These are phyloP conservation scores for Pneumocystis murina DNA, from an alignment of 1,139 yeast species.

Conservation along the genomic window DNA sequence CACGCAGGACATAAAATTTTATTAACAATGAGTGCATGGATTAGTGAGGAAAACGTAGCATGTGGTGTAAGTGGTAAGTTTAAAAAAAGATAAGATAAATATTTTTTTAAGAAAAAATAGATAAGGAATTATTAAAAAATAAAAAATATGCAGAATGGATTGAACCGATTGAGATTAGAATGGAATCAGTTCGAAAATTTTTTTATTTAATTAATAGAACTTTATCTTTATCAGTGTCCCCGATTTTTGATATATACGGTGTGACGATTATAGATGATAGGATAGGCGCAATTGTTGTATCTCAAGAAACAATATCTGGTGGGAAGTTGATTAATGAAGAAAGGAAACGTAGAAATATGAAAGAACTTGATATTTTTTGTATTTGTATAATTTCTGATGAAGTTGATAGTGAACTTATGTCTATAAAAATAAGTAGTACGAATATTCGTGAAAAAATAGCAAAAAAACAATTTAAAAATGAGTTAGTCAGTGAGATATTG, in stretches of 20 bases:
- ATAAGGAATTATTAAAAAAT: conserved; percentile 53
- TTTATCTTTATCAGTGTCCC: conserved; percentile 33
- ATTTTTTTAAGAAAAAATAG: conserved; percentile 1
- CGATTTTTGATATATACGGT: conserved; percentile 79
- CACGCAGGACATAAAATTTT: conserved; percentile 92
- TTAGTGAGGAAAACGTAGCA: conserved; percentile 42
- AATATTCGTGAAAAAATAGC: conserved; percentile 26
- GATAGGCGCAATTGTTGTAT: conserved; percentile 66
- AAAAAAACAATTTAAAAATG: neutral
- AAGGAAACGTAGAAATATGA: conserved; percentile 44
- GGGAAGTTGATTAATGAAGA: conserved; percentile 55
- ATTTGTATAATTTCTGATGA: conserved; percentile 41
- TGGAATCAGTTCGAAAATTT: conserved; percentile 34
- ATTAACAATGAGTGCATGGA: conserved; percentile 54
- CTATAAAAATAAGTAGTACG: conserved; percentile 76
- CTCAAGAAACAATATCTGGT: conserved; percentile 66
- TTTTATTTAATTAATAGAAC: conserved; percentile 34
- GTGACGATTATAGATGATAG: conserved; percentile 72
- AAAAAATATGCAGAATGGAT: conserved; percentile 58
- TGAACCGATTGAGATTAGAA: conserved; percentile 44
- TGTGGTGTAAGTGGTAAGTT: conserved; percentile 50
- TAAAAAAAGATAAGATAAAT: too few species aligned
- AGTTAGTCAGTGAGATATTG: neutral
- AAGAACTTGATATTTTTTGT: conserved; percentile 38
- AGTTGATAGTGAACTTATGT: conserved; percentile 37